These are phyloP conservation scores for Torrubiellomyces zombiae DNA, from an alignment of 2,329 filamentous ascomycete species.

Conservation along the genomic window DNA sequence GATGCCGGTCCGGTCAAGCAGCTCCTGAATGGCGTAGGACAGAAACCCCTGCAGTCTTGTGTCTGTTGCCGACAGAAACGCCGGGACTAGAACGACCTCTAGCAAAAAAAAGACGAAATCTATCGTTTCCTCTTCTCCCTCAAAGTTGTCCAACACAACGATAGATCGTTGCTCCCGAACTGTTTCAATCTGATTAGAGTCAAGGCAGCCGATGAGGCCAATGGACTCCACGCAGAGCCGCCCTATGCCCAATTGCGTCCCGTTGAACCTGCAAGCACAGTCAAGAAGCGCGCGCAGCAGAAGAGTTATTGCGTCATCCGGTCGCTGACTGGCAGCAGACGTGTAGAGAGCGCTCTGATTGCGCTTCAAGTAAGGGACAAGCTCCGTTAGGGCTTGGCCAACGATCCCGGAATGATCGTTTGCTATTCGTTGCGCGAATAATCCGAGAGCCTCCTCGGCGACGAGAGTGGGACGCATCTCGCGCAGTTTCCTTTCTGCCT, in stretches of 20 bases:
- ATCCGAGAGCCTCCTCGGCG: constrained; percentile 3
- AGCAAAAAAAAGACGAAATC: constrained; percentile 77
- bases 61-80: constrained; percentile 82
- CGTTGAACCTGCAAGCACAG: constrained; percentile 66
- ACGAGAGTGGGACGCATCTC: constrained; percentile 35
- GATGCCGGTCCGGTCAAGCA: constrained; percentile 65
- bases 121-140: constrained; percentile 57
- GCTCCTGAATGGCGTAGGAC: constrained; percentile 85
- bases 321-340: constrained; percentile 67
- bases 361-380: constrained; percentile 52
- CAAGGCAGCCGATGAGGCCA: constrained; percentile 78
- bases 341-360: constrained; percentile 69
- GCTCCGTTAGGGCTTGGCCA: constrained; percentile 61
- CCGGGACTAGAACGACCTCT: constrained; percentile 74
- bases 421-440: constrained; percentile 53
- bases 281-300: constrained; percentile 70
- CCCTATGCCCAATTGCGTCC: constrained; percentile 48
- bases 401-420: constrained; percentile 83
- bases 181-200: constrained; percentile 76
- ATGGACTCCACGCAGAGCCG: constrained; percentile 65
- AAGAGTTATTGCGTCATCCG: constrained; percentile 53
- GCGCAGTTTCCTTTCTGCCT: constrained; percentile 49
- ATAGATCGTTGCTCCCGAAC: constrained; percentile 67
- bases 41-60: constrained; percentile 78
- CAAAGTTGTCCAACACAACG: constrained; percentile 76